Percentiles rank a stretch among this genome's conserved stretches.
These are phyloP conservation scores for Wickerhamiella infanticola DNA, from an alignment of 1,139 yeast species.

Conservation along the genomic window DNA sequence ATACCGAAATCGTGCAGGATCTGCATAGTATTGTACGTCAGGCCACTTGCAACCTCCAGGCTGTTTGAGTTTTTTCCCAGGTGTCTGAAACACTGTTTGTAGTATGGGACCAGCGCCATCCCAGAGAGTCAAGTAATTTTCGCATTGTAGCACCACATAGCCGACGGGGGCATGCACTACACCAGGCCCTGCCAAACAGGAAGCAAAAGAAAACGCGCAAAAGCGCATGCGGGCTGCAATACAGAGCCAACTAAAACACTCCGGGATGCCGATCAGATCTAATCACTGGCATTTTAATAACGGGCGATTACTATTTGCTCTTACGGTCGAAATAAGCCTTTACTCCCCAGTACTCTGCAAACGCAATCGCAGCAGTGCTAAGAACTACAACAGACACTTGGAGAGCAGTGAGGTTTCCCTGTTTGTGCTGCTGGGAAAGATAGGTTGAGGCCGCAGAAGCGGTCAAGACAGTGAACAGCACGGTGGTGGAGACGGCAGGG, in stretches of 20 bases:
- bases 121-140: too few species aligned
- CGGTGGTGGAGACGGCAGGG: conserved; percentile 20
- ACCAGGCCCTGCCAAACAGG: too few species aligned
- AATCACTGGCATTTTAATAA: not conserved
- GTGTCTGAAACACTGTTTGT: too few species aligned
- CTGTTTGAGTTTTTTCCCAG: too few species aligned
- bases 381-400: conserved; percentile 17
- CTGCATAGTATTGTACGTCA: too few species aligned
- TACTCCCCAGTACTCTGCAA: conserved; percentile 19
- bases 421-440: conserved; percentile 18
- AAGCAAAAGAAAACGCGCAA: too few species aligned
- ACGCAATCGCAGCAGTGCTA: conserved; percentile 18
- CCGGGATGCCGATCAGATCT: not conserved
- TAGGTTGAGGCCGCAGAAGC: conserved; percentile 20
- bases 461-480: conserved; percentile 18
- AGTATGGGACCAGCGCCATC: too few species aligned
- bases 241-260: not conserved
- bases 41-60: too few species aligned
- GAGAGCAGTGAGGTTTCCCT: conserved; percentile 17
- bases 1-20: too few species aligned
- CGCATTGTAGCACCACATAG: too few species aligned
- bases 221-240: not conserved
- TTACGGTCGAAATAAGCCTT: conserved; percentile 18
- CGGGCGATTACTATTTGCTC: conserved; percentile 1
- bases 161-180: too few species aligned